Evolutionary conservation across 192 early-diverging fungal genomes (phyloP).

Genomic region (Spizellomyces sp.): DNA sequence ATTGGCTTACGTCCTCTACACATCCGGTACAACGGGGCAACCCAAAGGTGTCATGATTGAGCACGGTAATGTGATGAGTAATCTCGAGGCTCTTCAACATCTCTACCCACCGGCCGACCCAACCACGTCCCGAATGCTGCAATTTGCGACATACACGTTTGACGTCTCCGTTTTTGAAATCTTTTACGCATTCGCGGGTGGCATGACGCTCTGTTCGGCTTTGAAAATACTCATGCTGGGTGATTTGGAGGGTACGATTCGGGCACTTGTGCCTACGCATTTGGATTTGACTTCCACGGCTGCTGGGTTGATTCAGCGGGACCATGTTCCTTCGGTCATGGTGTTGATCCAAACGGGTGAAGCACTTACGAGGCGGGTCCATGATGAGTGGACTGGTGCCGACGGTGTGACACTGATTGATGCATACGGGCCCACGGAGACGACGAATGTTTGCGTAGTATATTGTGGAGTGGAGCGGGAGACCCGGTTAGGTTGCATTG

Average conservation of each 20-base stretch:
- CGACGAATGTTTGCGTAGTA: slow-evolving; percentile 21
- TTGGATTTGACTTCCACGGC: slow-evolving; percentile 16
- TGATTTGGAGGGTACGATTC: not conserved
- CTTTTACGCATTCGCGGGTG: slow-evolving; percentile 20
- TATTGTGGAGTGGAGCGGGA: not conserved
- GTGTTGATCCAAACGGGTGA: slow-evolving; percentile 20
- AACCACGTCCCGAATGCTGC: slow-evolving; percentile 9
- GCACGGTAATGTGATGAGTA: slow-evolving; percentile 12
- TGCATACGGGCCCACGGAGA: slow-evolving; percentile 31
- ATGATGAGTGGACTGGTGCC: slow-evolving; percentile 8
- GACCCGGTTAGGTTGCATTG: slow-evolving; percentile 8
- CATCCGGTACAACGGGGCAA: slow-evolving; percentile 44
- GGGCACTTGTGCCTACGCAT: not conserved
- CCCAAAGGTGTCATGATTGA: slow-evolving; percentile 43
- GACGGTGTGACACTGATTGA: slow-evolving; percentile 2
- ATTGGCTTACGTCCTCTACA: slow-evolving; percentile 46
- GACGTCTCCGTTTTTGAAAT: slow-evolving; percentile 38
- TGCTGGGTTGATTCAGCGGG: not conserved
- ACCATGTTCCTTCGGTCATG: slow-evolving; percentile 7
- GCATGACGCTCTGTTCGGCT: slow-evolving; percentile 4
- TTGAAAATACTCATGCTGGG: not conserved
- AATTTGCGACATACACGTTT: slow-evolving; percentile 26
- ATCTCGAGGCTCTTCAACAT: slow-evolving; percentile 2
- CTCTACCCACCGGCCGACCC: not conserved
- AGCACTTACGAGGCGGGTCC: slow-evolving; percentile 14